Evolutionary conservation across 2,329 filamentous ascomycete genomes (phyloP).

Genomic region (Amphichorda felina): DNA sequence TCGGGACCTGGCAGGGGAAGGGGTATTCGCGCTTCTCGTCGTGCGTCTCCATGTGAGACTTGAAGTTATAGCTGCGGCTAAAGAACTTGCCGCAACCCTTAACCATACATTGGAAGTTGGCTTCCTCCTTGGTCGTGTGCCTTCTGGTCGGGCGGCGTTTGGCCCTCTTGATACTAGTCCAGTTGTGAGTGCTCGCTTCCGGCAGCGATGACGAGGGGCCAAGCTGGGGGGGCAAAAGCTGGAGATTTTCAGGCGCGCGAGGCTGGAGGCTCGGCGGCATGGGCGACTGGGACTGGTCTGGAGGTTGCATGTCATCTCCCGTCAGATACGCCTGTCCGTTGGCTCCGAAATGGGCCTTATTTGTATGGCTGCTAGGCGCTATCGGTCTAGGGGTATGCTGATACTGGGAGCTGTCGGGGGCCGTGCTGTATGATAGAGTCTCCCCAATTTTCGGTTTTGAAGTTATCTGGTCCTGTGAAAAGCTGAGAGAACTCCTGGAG

Average conservation of each 20-base stretch:
- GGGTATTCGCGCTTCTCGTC: slow-evolving; percentile 61
- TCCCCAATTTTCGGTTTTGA: background rate
- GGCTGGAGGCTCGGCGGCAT: background rate
- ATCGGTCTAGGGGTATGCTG: background rate
- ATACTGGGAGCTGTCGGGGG: background rate
- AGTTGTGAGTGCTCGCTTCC: background rate
- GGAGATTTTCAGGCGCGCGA: background rate
- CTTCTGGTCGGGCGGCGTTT: slow-evolving; percentile 14
- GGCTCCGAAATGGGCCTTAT: background rate
- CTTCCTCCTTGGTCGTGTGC: slow-evolving; percentile 54
- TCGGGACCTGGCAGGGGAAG: slow-evolving; percentile 51
- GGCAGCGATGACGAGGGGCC: background rate
- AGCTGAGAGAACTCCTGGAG: background rate
- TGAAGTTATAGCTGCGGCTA: slow-evolving; percentile 76
- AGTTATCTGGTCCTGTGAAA: background rate
- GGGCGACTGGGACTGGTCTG: background rate
- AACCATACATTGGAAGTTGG: slow-evolving; percentile 57
- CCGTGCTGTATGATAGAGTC: background rate
- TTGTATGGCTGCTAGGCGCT: background rate
- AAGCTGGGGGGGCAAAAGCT: background rate
- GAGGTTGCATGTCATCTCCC: background rate
- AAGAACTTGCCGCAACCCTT: slow-evolving; percentile 68
- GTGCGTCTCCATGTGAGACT: slow-evolving; percentile 77
- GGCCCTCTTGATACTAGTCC: slow-evolving; percentile 1
- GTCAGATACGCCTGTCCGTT: background rate